Conservation (phyloP, 106 monocot genomes). For the Phalaenopsis aphrodite region DNA sequence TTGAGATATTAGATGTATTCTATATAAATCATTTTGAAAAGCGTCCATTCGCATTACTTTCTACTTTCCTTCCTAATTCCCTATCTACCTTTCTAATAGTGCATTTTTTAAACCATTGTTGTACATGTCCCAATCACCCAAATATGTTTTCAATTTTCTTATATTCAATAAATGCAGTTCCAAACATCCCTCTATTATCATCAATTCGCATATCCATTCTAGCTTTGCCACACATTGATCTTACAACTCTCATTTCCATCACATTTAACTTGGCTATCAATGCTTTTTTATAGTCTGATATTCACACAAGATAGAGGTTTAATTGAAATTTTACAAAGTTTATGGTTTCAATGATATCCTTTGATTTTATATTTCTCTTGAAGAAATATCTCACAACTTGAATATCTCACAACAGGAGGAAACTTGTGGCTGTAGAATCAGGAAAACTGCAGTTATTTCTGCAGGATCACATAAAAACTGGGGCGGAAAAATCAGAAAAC, state of each 20-base stretch:
- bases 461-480: too few species aligned
- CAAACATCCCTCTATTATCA: background rate
- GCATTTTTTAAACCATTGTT: background rate
- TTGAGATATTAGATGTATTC: too few species aligned
- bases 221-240: background rate
- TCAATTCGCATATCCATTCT: background rate
- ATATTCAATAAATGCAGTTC: background rate
- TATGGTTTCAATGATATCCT: too few species aligned
- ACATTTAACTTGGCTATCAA: background rate
- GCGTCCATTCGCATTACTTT: background rate
- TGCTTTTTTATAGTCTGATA: background rate
- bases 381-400: too few species aligned
- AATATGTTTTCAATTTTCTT: background rate
- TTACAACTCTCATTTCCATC: background rate
- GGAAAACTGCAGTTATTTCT: too few species aligned
- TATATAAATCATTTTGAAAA: too few species aligned
- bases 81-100: background rate
- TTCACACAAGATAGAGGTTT: background rate
- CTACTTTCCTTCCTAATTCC: background rate
- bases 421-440: too few species aligned
- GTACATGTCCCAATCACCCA: background rate
- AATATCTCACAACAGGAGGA: too few species aligned
- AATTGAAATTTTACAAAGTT: background rate
- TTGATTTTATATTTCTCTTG: too few species aligned
- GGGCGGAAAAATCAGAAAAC: too few species aligned